A percentile compares a stretch with the other conserved stretches of the same genome.
Conservation (phyloP, 2,329 filamentous ascomycete genomes). For the Chrysosphaeria jannelii region DNA sequence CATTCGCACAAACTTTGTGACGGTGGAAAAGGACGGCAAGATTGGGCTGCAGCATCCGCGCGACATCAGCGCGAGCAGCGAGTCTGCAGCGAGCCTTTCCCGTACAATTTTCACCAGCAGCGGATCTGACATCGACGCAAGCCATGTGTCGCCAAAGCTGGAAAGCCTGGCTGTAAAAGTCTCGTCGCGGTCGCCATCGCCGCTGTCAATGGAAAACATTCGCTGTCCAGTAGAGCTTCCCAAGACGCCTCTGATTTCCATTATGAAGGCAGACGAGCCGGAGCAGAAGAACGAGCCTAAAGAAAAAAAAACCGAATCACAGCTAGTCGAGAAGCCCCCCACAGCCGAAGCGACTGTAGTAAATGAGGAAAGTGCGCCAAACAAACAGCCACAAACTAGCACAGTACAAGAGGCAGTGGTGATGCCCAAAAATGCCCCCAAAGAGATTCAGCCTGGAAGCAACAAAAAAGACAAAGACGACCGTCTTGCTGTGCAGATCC, state of each 20-base stretch:
- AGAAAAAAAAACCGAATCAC: too few relatives aligned
- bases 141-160: constrained; percentile 4
- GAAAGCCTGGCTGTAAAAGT: background rate
- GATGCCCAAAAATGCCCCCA: background rate
- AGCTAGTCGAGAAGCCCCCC: too few relatives aligned
- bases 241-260: constrained; percentile 1
- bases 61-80: constrained; percentile 13
- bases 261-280: constrained; percentile 1
- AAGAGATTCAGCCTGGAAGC: background rate
- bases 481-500: background rate
- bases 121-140: constrained; percentile 11
- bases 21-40: constrained; percentile 34
- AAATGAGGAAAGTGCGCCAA: too few relatives aligned
- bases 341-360: too few relatives aligned
- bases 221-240: constrained; percentile 1
- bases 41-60: constrained; percentile 21
- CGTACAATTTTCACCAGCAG: constrained; percentile 12
- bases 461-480: constrained; percentile 1
- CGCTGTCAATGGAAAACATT: background rate
- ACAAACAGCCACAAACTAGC: too few relatives aligned
- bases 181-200: constrained; percentile 7
- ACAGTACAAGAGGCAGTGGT: background rate
- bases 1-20: constrained; percentile 45
- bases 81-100: constrained; percentile 11
- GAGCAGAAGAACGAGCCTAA: background rate